Base-by-base conservation (phyloP, 352 stramenopile genomes). In the Phytophthora syringae region DNA sequence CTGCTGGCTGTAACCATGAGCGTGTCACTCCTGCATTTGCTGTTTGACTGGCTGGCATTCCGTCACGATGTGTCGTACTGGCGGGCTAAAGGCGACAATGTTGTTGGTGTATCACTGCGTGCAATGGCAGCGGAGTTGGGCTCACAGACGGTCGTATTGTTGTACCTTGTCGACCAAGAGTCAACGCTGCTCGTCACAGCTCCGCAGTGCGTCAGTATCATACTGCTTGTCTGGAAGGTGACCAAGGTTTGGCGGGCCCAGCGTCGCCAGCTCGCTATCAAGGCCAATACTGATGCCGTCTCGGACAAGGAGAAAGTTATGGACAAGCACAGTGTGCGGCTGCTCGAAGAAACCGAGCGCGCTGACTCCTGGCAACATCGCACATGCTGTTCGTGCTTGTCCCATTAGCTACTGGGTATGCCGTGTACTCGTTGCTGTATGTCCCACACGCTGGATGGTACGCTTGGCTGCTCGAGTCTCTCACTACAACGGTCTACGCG, bases 11-110 rank as follows among this genome's bases (percentile, higher is more conserved):
- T 99, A 1, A 99, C 97, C 4, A 92, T 99, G 60, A 76, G 98
- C 27, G 97, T 98, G 21, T 98, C 94, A n/a, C 74, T 98, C 48
- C 78, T 99, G 34, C 97, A 99, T 81, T 90, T 98, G 24, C 75
- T 99, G 16, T 99, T 99, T 68, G 96, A 99, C 76, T 98, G 98
- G 82, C 75, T 99, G 24, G 98, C 97, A 27, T 99, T 99, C 79
- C 98, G 98, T 59, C 98, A 94, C 58, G 97, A 99, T 77, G 97
- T 99, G 48, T 85, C 86, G 16, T 99, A 99, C 73, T 99, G 97
- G 97, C 74, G 85, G 27, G 61, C 86, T 25, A 91, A 97, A 51
- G 97, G 97, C 69, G 97, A 97, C 44, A 74, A 85, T 16, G 88
- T 99, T 58, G 91, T 98, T 40, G 97, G 97, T 22, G 81, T 99